Conservation (phyloP, 2,329 filamentous ascomycete genomes). For the Zalaria sp. region DNA sequence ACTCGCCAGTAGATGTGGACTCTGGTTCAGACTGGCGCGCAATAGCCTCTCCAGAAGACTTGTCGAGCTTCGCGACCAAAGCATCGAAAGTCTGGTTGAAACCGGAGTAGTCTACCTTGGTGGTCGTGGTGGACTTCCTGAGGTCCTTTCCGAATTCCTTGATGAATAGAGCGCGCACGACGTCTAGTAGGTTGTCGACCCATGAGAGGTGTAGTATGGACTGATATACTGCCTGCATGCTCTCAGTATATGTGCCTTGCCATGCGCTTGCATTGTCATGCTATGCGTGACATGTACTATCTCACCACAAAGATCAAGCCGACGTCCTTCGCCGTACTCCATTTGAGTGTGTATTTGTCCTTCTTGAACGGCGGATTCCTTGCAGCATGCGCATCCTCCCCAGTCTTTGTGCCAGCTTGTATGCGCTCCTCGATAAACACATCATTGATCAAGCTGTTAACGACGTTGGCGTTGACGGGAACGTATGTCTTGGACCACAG, state of each 20-base stretch:
- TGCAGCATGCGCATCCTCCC: constrained; percentile 46
- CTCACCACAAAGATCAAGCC: constrained; percentile 88
- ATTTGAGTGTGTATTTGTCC: constrained; percentile 90
- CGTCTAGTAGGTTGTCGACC: constrained; percentile 93
- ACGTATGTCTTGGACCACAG: constrained; percentile 87
- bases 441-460: constrained; percentile 91
- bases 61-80: constrained; percentile 70
- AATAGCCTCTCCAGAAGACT: constrained; percentile 27
- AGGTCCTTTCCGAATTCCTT: constrained; percentile 82
- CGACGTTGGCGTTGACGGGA: constrained; percentile 62
- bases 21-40: constrained; percentile 7
- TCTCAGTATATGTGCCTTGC: background rate
- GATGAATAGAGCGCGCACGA: constrained; percentile 83
- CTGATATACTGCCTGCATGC: constrained; percentile 75
- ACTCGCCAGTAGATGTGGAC: constrained; percentile 23
- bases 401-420: constrained; percentile 40
- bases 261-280: no score
- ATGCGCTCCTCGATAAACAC: constrained; percentile 94
- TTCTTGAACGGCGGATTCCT: constrained; percentile 66
- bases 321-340: constrained; percentile 83
- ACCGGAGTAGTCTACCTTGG: constrained; percentile 58
- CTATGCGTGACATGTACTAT: constrained; percentile 5
- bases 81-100: constrained; percentile 95
- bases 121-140: constrained; percentile 58
- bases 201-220: constrained; percentile 89